Conservation (phyloP, 2,329 filamentous ascomycete species). For the Fusarium sororula region DNA sequence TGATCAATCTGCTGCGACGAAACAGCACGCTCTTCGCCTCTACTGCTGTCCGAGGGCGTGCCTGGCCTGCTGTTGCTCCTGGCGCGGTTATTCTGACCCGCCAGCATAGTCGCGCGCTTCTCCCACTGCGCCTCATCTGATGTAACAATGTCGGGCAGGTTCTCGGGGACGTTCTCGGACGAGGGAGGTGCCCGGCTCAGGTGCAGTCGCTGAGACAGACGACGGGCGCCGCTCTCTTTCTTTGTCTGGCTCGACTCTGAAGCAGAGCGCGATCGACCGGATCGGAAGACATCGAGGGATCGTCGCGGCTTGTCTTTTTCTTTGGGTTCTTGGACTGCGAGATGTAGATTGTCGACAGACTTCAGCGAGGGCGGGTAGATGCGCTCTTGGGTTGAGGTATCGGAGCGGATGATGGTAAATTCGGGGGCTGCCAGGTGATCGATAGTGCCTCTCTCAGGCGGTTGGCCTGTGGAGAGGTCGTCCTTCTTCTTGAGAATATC, state of each 20-base stretch:
- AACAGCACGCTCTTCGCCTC: conserved; percentile 42
- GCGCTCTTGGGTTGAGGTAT: conserved; percentile 81
- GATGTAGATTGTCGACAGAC: conserved; percentile 45
- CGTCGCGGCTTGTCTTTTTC: conserved; percentile 50
- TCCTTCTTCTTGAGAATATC: conserved; percentile 66
- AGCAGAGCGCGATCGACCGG: conserved; percentile 58
- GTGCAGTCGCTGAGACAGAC: conserved; percentile 77
- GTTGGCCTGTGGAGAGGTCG: conserved; percentile 49
- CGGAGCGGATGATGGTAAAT: conserved; percentile 86
- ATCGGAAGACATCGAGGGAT: conserved; percentile 58
- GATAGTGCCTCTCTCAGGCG: conserved; percentile 50
- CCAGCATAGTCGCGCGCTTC: conserved; percentile 89
- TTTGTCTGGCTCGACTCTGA: conserved; percentile 54
- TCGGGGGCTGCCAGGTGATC: conserved; percentile 61
- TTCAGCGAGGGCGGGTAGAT: conserved; percentile 70
- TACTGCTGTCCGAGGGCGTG: conserved; percentile 46
- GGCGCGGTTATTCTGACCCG: conserved; percentile 66
- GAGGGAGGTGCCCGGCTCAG: conserved; percentile 66
- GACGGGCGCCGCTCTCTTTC: conserved; percentile 48
- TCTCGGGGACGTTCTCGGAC: conserved; percentile 78
- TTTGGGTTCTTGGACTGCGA: conserved; percentile 43
- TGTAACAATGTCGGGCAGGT: conserved; percentile 78
- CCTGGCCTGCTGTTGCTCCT: conserved; percentile 51
- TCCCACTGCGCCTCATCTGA: conserved; percentile 83
- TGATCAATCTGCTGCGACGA: conserved; percentile 66